Conservation (phyloP, 148 eudicot species). For the Euryodendron excelsum region DNA sequence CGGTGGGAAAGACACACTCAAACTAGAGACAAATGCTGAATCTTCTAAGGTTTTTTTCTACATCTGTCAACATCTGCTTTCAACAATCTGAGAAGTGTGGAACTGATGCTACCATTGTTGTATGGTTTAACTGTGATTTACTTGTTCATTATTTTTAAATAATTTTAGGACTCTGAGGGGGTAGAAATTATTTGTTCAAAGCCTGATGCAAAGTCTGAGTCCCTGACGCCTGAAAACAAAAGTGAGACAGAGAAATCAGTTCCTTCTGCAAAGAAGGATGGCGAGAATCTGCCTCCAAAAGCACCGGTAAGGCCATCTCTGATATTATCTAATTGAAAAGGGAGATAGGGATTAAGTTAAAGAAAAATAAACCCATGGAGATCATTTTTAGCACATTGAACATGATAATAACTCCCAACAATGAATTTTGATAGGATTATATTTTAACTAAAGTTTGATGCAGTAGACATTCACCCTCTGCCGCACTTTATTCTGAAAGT, state of each 20-base stretch:
- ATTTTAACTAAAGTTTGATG: background rate
- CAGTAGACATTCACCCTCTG: background rate
- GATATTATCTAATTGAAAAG: background rate
- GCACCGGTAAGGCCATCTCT: slow-evolving; percentile 31
- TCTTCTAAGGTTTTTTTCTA: slow-evolving; percentile 60
- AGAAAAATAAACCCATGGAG: background rate
- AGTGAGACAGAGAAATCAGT: slow-evolving; percentile 53
- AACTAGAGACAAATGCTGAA: slow-evolving; percentile 71
- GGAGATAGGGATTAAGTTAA: background rate
- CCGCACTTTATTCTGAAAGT: slow-evolving; percentile 7
- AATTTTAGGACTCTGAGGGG: slow-evolving; percentile 29
- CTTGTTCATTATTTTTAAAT: slow-evolving; percentile 6
- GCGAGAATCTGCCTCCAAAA: slow-evolving; percentile 56
- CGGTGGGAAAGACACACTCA: slow-evolving; percentile 41
- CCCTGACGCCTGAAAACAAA: slow-evolving; percentile 46
- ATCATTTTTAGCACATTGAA: background rate
- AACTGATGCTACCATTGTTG: background rate
- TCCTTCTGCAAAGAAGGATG: slow-evolving; percentile 50
- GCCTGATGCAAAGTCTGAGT: slow-evolving; percentile 55
- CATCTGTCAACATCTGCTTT: background rate
- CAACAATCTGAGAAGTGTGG: background rate
- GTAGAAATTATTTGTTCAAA: slow-evolving; percentile 46
- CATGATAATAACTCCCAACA: background rate
- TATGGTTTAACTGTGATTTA: background rate
- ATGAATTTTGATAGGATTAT: background rate